Evolutionary conservation across 306 rosid species (phyloP).

Genomic region (barrel medic (Medicago truncatula)): DNA sequence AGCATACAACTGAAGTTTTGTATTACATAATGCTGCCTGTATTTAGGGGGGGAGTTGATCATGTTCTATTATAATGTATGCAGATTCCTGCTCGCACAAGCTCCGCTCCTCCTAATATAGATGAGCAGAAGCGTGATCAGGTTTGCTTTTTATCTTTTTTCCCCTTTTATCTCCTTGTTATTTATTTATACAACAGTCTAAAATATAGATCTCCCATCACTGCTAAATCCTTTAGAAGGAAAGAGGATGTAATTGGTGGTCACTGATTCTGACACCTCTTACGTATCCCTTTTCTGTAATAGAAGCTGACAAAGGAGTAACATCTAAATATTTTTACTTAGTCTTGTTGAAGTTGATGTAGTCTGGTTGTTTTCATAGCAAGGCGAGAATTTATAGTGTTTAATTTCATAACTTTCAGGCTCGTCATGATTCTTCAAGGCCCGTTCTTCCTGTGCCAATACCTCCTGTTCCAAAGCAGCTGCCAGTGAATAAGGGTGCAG

Average conservation of each 20-base stretch:
- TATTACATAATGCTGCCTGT: not conserved
- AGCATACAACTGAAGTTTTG: slow-evolving; percentile 1
- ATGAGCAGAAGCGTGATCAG: slow-evolving; percentile 93
- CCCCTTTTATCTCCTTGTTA: not conserved
- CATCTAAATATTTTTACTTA: not conserved
- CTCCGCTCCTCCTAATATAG: slow-evolving; percentile 98
- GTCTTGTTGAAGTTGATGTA: slow-evolving; percentile 15
- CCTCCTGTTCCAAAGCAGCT: slow-evolving; percentile 76
- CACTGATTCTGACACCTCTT: not conserved
- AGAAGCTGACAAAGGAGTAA: slow-evolving; percentile 10
- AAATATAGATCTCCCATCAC: slow-evolving; percentile 25
- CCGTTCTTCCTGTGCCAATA: slow-evolving; percentile 59
- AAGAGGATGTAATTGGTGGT: not conserved
- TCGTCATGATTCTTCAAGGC: slow-evolving; percentile 61
- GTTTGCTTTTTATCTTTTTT: slow-evolving; percentile 48
- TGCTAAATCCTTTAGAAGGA: slow-evolving; percentile 6
- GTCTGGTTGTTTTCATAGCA: slow-evolving; percentile 3
- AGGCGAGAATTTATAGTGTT: slow-evolving; percentile 7
- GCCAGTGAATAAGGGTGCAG: slow-evolving; percentile 60
- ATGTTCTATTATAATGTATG: slow-evolving; percentile 34
- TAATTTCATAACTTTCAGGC: slow-evolving; percentile 55
- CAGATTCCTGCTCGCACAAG: slow-evolving; percentile 96
- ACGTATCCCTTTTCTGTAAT: not conserved
- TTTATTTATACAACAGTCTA: slow-evolving; percentile 33
- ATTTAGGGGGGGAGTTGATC: slow-evolving; percentile 31